phyloP scores from a whole-genome alignment of 2,329 filamentous ascomycete species.

The Celoporthe dispersa region DNA sequence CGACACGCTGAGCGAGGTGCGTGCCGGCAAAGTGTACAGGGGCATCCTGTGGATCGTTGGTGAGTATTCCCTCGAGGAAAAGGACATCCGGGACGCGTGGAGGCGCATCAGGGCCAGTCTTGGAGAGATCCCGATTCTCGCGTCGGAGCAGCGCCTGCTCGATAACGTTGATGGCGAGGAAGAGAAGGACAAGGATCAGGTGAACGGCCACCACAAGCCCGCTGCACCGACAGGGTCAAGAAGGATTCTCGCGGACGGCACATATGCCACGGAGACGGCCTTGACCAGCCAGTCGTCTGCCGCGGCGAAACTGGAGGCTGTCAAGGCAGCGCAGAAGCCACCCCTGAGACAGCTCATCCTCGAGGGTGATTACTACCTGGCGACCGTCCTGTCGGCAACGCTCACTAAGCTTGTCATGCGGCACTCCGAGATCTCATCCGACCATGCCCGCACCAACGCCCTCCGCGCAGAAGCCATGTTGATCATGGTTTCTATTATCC shows the following conservation, averaged over 20 bases:
- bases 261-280: slow-evolving; percentile 95
- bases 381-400: slow-evolving; percentile 92
- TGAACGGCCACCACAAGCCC: slow-evolving; percentile 79
- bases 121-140: slow-evolving; percentile 95
- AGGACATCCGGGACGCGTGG: slow-evolving; percentile 95
- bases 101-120: slow-evolving; percentile 91
- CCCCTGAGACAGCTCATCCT: slow-evolving; percentile 93
- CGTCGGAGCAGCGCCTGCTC: slow-evolving; percentile 88
- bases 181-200: slow-evolving; percentile 61
- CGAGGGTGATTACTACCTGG: slow-evolving; percentile 95
- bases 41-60: slow-evolving; percentile 97
- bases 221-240: slow-evolving; percentile 81
- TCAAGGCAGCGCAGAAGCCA: slow-evolving; percentile 96
- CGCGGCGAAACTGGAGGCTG: slow-evolving; percentile 89
- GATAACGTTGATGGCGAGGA: slow-evolving; percentile 80
- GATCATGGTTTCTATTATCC: slow-evolving; percentile 98
- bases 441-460: slow-evolving; percentile 86
- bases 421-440: slow-evolving; percentile 88
- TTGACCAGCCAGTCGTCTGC: slow-evolving; percentile 90
- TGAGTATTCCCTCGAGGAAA: slow-evolving; percentile 93
- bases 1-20: slow-evolving; percentile 87
- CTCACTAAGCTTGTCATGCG: slow-evolving; percentile 98
- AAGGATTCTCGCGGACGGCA: slow-evolving; percentile 93
- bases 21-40: slow-evolving; percentile 95
- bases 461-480: slow-evolving; percentile 97